These are phyloP conservation scores for Fusarium robinianum DNA, from an alignment of 2,329 filamentous ascomycete genomes.

Conservation along the genomic window DNA sequence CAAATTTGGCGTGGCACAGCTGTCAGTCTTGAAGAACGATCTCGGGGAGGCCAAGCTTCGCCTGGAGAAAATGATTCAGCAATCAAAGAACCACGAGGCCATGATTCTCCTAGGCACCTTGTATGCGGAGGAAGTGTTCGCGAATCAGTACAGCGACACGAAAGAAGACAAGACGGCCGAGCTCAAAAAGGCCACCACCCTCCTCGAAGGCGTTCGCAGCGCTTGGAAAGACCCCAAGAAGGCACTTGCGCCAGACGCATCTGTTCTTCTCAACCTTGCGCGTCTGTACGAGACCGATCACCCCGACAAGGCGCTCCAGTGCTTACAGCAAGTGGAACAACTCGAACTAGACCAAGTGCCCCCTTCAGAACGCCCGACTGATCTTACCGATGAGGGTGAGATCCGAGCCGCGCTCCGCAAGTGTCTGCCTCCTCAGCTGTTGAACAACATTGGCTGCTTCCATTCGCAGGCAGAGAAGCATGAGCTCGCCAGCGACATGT, in stretches of 20 bases:
- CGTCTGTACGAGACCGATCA: conserved; percentile 85
- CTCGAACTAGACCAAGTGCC: conserved; percentile 81
- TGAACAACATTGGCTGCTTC: conserved; percentile 98
- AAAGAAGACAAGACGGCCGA: conserved; percentile 89
- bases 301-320: conserved; percentile 90
- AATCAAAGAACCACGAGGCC: conserved; percentile 80
- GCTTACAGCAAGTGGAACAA: conserved; percentile 88
- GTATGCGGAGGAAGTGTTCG: conserved; percentile 93
- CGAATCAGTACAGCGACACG: conserved; percentile 68
- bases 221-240: conserved; percentile 95
- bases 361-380: conserved; percentile 67
- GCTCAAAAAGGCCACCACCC: conserved; percentile 80
- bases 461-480: conserved; percentile 86
- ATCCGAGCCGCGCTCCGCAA: conserved; percentile 69
- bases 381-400: conserved; percentile 59
- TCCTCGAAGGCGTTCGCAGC: conserved; percentile 81
- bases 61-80: conserved; percentile 91
- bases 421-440: conserved; percentile 80
- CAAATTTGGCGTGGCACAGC: conserved; percentile 91
- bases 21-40: conserved; percentile 82
- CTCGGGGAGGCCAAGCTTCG: conserved; percentile 90
- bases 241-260: conserved; percentile 77
- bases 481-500: conserved; percentile 79
- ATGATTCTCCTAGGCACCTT: conserved; percentile 91
- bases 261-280: conserved; percentile 88